Evolutionary conservation across 139 green algal species (phyloP), one percentile per base, ranked within the genome.

Genomic region (Deuterostichococcus epilithicus): DNA sequence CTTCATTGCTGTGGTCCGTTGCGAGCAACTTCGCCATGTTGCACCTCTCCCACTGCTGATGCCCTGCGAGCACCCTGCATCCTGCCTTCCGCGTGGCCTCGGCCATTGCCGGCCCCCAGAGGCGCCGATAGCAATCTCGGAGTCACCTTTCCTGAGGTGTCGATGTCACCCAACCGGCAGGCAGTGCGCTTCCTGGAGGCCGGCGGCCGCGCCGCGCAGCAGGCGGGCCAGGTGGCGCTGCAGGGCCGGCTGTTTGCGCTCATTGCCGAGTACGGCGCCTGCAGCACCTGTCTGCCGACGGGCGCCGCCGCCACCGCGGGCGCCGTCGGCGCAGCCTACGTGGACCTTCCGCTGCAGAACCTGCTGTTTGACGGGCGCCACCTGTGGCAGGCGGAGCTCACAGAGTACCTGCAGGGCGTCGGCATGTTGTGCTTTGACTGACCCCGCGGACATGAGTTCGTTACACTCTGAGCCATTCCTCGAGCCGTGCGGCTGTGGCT

Each of bases 301-400:
- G 65, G n/a, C 26, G 69, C 34, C 1, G 32, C 3, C 0, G 76
- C 5, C 65, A 23, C 36, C 20, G 73, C 32, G 15, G 67, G 33
- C 0, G 37, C 30, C 0, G 73, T 80, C 42, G 78, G 81, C 8
- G 81, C 85, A 36, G 35, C 35, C 58, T 82, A 77, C 63, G 81
- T 89, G 45, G 81, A 86, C 66, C 74, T 87, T 58, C 90, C 89
- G 3, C 71, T 77, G 3, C 35, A 75, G 34, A 91, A 92, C 34
- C 66, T 94, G 76, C 47, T 88, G 58, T 91, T 93, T 75, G 89
- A 88, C 34, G 89, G 84, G 5, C 38, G 28, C 5, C 20, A 75
- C 20, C 44, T 91, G 45, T 25, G 71, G 30, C 71, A 68, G 1
- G 71, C 88, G 6, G 84, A 92, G 36, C 66, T 92, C 37, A 72